Evolutionary conservation across 1,284 basidiomycete genomes (phyloP).

Genomic region (Cutaneotrichosporon dermatis): DNA sequence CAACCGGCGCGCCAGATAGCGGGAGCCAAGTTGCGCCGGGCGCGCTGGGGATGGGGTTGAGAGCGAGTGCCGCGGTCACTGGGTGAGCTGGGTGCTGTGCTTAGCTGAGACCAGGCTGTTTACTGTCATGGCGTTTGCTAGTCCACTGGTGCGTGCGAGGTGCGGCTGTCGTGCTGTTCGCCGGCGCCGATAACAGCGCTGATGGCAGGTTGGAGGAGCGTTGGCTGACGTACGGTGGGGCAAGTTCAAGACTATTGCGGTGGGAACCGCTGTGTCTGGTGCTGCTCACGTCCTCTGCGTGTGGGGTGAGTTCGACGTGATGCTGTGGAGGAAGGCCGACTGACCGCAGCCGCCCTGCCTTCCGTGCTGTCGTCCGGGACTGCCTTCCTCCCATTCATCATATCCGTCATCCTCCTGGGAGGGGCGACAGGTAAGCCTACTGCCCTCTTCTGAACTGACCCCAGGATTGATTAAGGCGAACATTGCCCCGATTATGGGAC

Average conservation of each 20-base stretch:
- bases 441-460: conserved; percentile 1
- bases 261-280: conserved; percentile 43
- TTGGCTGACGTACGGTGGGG: conserved; percentile 61
- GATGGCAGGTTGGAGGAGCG: conserved; percentile 27
- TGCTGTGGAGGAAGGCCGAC: background rate
- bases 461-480: conserved; percentile 41
- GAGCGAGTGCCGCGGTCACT: conserved; percentile 28
- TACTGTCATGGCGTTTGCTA: conserved; percentile 37
- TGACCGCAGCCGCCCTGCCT: conserved; percentile 32
- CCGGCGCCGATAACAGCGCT: background rate
- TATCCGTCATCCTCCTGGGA: conserved; percentile 45
- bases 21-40: conserved; percentile 58
- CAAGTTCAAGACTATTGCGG: conserved; percentile 66
- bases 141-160: conserved; percentile 21
- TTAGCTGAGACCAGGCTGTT: conserved; percentile 13
- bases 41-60: conserved; percentile 36
- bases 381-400: conserved; percentile 38
- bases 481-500: conserved; percentile 46
- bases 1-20: conserved; percentile 58
- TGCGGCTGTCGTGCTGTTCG: too few species aligned
- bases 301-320: conserved; percentile 17
- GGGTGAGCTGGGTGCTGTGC: background rate
- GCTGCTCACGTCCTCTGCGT: conserved; percentile 42
- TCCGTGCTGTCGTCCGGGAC: conserved; percentile 27
- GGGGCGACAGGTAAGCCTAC: conserved; percentile 35